Base-by-base conservation (phyloP, 345 rosid species). In the Chamaenerion angustifolium region DNA sequence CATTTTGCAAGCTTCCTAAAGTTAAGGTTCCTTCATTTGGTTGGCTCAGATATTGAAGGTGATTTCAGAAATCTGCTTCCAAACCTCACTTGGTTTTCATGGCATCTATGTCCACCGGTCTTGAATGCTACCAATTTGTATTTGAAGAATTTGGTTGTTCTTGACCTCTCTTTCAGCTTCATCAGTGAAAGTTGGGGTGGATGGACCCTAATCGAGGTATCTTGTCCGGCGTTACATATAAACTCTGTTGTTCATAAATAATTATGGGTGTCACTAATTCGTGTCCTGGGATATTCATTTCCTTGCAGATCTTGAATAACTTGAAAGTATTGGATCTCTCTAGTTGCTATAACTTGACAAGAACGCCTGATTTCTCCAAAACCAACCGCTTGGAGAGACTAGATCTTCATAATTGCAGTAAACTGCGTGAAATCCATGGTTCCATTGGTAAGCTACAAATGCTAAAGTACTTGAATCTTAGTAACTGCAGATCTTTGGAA, bases 271-370 rank as follows among this genome's bases (percentile, higher is more conserved):
- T 41, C 6, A 21, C 16, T 42, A 14, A 5, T 8, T 37, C 6
- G 16, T 3, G 4, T 5, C 1, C 6, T 9, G 0, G 10, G 1
- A 4, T 4, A 11, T 42, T 9, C 17, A 2, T 23, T 0, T 13
- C 25, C 11, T n/a, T 37, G 11, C 5, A 55, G 58, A 45, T 44
- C 49, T 0, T 13, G 52, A 25, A 49, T 49, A 14, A 10, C 12
- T 55, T 55, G 25, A 55, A 44, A 18, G 58, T 44, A 14, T 15
- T 55, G 15, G 58, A 55, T 55, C 48, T 55, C 23, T 43, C 58
- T 2, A 2, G 12, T 0, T 55, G 50, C 42, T 0, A 3, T 17
- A 18, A 55, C 23, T 21, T 55, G 48, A 55, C 0, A n/a, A 19
- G 27, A 9, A 55, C 58, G 3, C 58, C 58, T 0, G 43, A 45